These are phyloP conservation scores for Chloroidium sp. DNA, from an alignment of 163 green algal species.

Conservation along the genomic window DNA sequence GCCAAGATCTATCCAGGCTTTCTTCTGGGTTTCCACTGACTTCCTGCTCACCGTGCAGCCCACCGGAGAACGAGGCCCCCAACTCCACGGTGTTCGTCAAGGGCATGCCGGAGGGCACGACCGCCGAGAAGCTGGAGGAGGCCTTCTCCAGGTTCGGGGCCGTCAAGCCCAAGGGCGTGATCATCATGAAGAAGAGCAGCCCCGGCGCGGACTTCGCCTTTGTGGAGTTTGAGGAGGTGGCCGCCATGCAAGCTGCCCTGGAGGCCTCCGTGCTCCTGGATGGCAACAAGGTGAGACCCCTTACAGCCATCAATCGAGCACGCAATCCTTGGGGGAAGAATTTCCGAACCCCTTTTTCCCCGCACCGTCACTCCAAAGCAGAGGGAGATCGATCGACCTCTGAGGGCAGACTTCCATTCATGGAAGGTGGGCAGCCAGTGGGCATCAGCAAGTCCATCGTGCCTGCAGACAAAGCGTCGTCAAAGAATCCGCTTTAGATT, in stretches of 20 bases:
- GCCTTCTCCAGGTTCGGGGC: slow-evolving; percentile 25
- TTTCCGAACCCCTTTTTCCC: too few species aligned
- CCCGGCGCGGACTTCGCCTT: slow-evolving; percentile 42
- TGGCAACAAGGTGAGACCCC: slow-evolving; percentile 2
- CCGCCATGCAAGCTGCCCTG: slow-evolving; percentile 25
- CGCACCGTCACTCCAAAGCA: too few species aligned
- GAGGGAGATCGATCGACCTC: too few species aligned
- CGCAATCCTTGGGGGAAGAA: too few species aligned
- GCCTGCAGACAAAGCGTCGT: too few species aligned
- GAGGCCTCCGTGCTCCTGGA: slow-evolving; percentile 6
- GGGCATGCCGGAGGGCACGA: slow-evolving; percentile 20
- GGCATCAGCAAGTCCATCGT: too few species aligned
- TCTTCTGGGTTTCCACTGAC: neutral
- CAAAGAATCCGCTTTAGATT: too few species aligned
- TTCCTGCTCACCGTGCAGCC: neutral
- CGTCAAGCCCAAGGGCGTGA: slow-evolving; percentile 22
- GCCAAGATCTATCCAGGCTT: neutral
- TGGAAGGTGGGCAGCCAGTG: too few species aligned
- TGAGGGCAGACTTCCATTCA: too few species aligned
- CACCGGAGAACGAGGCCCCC: slow-evolving; percentile 8
- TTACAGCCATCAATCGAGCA: too few species aligned
- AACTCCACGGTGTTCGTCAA: slow-evolving; percentile 21
- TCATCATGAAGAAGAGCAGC: slow-evolving; percentile 37
- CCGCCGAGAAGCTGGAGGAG: slow-evolving; percentile 25
- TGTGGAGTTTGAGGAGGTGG: slow-evolving; percentile 37